Conservation (phyloP, 805 yeast species). For the Myxozyma monticola region DNA sequence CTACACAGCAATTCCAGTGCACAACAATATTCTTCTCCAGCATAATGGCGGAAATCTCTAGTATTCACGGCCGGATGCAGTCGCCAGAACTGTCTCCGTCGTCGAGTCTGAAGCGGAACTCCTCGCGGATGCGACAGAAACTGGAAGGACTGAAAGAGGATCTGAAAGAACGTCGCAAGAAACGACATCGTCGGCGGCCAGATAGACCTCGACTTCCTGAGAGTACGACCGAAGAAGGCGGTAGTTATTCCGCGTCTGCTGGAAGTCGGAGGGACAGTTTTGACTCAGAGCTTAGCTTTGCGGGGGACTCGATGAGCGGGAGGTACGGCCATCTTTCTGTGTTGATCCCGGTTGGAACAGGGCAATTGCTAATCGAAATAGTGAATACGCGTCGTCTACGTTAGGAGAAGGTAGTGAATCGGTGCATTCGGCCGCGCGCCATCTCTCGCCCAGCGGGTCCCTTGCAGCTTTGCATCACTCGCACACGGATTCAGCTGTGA, state of each 20-base stretch:
- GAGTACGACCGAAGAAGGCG: not conserved
- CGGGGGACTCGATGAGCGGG: conserved; percentile 13
- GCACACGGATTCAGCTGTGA: too few species aligned
- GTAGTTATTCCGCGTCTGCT: not conserved
- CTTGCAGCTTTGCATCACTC: too few species aligned
- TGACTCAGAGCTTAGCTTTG: conserved; percentile 5
- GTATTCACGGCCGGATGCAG: too few species aligned
- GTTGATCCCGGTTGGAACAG: not conserved
- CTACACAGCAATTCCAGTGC: too few species aligned
- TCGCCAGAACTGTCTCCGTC: conserved; percentile 16
- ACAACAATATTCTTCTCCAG: too few species aligned
- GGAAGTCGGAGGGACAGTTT: not conserved
- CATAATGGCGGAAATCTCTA: too few species aligned
- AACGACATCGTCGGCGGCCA: not conserved
- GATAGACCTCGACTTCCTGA: not conserved
- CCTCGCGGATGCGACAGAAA: conserved; percentile 20
- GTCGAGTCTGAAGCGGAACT: conserved; percentile 11
- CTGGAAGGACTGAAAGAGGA: conserved; percentile 17
- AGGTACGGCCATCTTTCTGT: conserved; percentile 4
- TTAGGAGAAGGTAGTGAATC: not conserved
- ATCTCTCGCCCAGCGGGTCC: conserved; percentile 4
- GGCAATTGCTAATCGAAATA: not conserved
- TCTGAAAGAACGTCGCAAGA: conserved; percentile 7
- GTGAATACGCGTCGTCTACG: conserved; percentile 10
- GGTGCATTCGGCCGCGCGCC: not conserved